Base-by-base conservation (phyloP, 2,329 filamentous ascomycete genomes). In the Aschersonia sp. region DNA sequence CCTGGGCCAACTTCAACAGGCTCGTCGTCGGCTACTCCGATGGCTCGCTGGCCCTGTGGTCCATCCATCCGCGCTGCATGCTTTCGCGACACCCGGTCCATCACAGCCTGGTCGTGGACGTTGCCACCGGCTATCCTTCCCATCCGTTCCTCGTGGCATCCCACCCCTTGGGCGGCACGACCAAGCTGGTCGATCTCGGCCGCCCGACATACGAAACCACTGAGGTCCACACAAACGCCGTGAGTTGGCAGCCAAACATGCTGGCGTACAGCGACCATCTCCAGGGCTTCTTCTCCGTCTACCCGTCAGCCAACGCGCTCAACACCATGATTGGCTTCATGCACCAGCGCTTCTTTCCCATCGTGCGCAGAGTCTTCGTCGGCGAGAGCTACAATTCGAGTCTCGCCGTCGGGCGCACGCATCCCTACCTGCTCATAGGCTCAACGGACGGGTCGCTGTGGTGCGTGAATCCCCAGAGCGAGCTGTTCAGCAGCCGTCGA, bases 21-120 rank as follows among this genome's bases (percentile, higher is more conserved):
- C 60, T 80, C 40, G 72, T 66, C 0, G 61, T 76, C 32, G 76
- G 74, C 45, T 74, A 78, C 55, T 69, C 67, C 0, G 76, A 80
- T 50, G 76, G 76, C 32, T 74, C 71, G 22, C 62, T 79, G 37
- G 66, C 67, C 22, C 61, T 79, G 9, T 80, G 76, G 76, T 79
- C 75, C 9, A 55, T 79, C 41, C 63, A 65, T 40, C 76, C 76
- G 1, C 61, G 58, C 43, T 59, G 64, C 30, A 60, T 77, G 45
- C 62, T 79, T 31, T 69, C 70, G 41, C 69, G 76, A 2, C 68
- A 74, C 45, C 66, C 71, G 5, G 63, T 73, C n/a, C 76, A 79
- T 54, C 68, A 71, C 50, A 75, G 68, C 45, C 62, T 68, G 47
- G 64, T 79, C 4, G 65, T 78, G 50, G 73, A 79, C 53, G 66